phyloP scores from a whole-genome alignment of 2,329 filamentous ascomycete genomes.

The Pseudogymnoascus sp. region DNA sequence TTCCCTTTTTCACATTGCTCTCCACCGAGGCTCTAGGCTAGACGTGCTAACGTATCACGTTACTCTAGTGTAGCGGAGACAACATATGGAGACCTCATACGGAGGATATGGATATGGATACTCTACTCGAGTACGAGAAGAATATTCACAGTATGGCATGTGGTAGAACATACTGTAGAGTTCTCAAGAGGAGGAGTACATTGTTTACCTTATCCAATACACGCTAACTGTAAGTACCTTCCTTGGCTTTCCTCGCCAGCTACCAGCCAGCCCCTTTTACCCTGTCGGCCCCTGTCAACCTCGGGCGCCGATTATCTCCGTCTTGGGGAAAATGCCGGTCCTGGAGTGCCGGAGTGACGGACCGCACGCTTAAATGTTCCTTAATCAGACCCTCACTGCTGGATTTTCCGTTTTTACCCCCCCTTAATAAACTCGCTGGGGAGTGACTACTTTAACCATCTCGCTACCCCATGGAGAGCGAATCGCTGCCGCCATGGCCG shows the following conservation, averaged over 20 bases:
- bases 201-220: not conserved
- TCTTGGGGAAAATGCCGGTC: not conserved
- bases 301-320: not conserved
- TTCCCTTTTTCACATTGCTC: not conserved
- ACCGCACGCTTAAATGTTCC: slow-evolving; percentile 5
- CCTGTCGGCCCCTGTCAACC: not conserved
- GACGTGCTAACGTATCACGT: not conserved
- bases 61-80: not conserved
- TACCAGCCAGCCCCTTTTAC: not conserved
- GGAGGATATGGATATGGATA: not conserved
- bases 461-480: not conserved
- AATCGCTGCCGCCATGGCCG: slow-evolving; percentile 1
- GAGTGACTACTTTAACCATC: not conserved
- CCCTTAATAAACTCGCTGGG: not conserved
- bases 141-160: not conserved
- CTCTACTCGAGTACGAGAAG: not conserved
- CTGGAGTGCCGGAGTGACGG: slow-evolving; percentile 4
- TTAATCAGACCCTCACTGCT: not conserved
- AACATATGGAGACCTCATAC: not conserved
- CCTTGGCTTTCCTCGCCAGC: not conserved
- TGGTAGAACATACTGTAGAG: not conserved
- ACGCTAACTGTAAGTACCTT: not conserved
- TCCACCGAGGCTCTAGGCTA: not conserved
- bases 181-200: not conserved
- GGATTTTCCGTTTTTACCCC: not conserved